A percentile compares a stretch with the other conserved stretches of the same genome.
phyloP scores from a whole-genome alignment of 2,329 filamentous ascomycete species.

The Hymenoscyphus infarciens region DNA sequence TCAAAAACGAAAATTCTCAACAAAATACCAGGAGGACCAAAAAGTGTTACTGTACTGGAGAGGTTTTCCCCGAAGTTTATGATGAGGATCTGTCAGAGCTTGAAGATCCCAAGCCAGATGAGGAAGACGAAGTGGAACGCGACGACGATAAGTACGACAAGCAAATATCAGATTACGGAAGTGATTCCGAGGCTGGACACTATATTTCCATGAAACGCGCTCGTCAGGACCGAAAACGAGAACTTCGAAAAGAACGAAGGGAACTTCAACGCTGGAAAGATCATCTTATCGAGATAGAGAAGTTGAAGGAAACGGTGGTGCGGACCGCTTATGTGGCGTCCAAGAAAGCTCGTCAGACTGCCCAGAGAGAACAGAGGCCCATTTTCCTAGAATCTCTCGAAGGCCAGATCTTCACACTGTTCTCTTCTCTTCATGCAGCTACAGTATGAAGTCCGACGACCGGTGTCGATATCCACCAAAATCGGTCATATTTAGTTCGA shows the following conservation, averaged over 20 bases:
- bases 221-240: not conserved
- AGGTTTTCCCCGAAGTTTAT: not conserved
- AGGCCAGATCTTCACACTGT: not conserved
- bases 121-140: not conserved
- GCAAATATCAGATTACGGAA: not conserved
- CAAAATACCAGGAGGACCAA: too few species aligned
- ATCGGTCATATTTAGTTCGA: not conserved
- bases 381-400: not conserved
- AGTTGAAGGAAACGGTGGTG: not conserved
- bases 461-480: not conserved
- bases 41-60: not conserved
- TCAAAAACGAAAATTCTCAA: too few species aligned
- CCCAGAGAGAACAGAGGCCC: not conserved
- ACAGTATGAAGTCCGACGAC: not conserved
- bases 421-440: not conserved
- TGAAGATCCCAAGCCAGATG: not conserved
- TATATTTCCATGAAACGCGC: not conserved
- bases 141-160: not conserved
- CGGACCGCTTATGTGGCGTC: not conserved
- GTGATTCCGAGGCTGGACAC: not conserved
- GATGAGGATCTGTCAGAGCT: not conserved
- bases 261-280: not conserved
- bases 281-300: not conserved
- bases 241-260: not conserved
- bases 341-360: not conserved